Conservation (phyloP, 1,284 basidiomycete species). For the Ceratobasidium theobromae region DNA sequence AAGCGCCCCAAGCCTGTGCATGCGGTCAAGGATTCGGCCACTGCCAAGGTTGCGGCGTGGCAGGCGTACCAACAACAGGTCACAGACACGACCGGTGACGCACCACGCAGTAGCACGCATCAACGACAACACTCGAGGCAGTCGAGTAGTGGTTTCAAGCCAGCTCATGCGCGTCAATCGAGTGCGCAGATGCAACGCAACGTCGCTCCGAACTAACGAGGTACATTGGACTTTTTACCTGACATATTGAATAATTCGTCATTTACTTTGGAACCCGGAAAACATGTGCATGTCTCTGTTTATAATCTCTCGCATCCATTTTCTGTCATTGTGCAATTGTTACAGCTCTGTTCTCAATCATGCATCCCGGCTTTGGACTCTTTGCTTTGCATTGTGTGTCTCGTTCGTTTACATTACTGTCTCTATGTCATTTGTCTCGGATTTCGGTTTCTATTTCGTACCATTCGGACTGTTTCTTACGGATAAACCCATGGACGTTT, state of each 20-base stretch:
- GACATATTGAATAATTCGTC: background rate
- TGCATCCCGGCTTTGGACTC: no score
- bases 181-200: background rate
- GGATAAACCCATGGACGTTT: no score
- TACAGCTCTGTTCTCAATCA: no score
- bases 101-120: background rate
- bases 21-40: background rate
- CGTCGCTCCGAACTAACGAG: constrained; percentile 15
- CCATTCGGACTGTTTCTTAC: no score
- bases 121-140: background rate
- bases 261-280: background rate
- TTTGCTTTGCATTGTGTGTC: no score
- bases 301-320: no score
- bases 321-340: no score
- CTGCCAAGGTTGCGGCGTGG: constrained; percentile 79
- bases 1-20: background rate
- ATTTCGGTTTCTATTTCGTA: no score
- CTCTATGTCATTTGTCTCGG: no score
- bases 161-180: background rate
- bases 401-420: no score
- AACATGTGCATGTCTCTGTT: no score
- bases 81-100: constrained; percentile 38
- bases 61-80: constrained; percentile 64
- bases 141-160: background rate
- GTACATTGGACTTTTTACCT: background rate